Percentiles rank a stretch among this genome's conserved stretches.
These are phyloP conservation scores for Cladosporium sp. DNA, from an alignment of 2,329 filamentous ascomycete species.

Conservation along the genomic window DNA sequence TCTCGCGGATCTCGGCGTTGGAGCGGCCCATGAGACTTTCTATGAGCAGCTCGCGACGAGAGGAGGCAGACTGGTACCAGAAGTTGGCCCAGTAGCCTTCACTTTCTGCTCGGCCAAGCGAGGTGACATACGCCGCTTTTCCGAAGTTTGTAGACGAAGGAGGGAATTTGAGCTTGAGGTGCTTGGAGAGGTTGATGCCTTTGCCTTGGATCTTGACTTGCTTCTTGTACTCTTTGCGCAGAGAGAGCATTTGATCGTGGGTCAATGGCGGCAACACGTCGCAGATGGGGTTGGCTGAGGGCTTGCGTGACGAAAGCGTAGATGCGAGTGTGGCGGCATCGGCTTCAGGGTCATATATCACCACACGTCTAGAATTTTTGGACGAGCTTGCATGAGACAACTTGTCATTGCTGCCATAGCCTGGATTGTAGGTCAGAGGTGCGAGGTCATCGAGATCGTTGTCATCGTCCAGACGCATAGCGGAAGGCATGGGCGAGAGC, in stretches of 20 bases:
- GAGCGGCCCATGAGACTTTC: conserved; percentile 87
- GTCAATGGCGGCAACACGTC: conserved; percentile 81
- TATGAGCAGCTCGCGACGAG: conserved; percentile 83
- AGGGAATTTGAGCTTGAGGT: conserved; percentile 74
- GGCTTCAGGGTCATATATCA: conserved; percentile 80
- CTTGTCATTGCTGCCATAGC: conserved; percentile 22
- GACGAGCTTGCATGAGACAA: conserved; percentile 24
- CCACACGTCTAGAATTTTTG: conserved; percentile 60
- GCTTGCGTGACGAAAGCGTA: conserved; percentile 67
- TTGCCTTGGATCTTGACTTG: conserved; percentile 80
- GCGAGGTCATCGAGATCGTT: conserved; percentile 51
- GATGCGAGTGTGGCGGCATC: conserved; percentile 75
- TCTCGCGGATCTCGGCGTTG: conserved; percentile 81
- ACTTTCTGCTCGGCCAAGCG: conserved; percentile 84
- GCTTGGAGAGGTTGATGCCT: conserved; percentile 82
- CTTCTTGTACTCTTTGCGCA: conserved; percentile 87
- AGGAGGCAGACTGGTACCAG: conserved; percentile 89
- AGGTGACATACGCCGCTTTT: conserved; percentile 88
- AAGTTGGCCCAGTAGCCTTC: conserved; percentile 98
- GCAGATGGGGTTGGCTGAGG: conserved; percentile 71
- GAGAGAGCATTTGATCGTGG: conserved; percentile 81
- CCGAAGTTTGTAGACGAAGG: conserved; percentile 66
- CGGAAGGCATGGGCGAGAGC: conserved; percentile 90
- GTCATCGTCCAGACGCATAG: conserved; percentile 60
- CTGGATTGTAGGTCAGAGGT: conserved; percentile 39